phyloP scores from a whole-genome alignment of 179 eudicot species.

The Camellia oleifera region DNA sequence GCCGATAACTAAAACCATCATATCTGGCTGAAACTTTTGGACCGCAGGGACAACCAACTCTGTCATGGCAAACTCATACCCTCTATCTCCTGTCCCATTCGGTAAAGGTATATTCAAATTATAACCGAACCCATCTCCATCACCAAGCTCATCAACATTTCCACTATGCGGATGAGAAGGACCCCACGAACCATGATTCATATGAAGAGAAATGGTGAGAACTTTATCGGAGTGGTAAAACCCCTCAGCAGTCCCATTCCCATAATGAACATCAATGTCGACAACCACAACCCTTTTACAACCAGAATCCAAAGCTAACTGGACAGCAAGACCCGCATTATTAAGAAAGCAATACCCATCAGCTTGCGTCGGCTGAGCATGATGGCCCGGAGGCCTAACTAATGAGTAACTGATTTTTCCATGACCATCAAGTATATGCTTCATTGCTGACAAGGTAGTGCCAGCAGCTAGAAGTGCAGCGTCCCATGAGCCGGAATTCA shows the following conservation, averaged over 20 bases:
- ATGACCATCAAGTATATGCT: conserved; percentile 56
- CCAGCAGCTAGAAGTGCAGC: conserved; percentile 92
- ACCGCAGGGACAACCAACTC: conserved; percentile 73
- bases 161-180: conserved; percentile 90
- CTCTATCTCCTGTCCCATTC: conserved; percentile 81
- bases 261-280: conserved; percentile 95
- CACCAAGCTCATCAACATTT: conserved; percentile 70
- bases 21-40: conserved; percentile 57
- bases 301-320: conserved; percentile 54
- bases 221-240: conserved; percentile 69
- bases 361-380: conserved; percentile 90
- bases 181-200: conserved; percentile 99
- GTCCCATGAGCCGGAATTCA: conserved; percentile 89
- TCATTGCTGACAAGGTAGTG: conserved; percentile 79
- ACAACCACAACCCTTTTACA: conserved; percentile 63
- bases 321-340: conserved; percentile 79
- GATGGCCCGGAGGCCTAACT: conserved; percentile 97
- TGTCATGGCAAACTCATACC: conserved; percentile 65
- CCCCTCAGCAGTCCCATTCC: conserved; percentile 94
- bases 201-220: conserved; percentile 87
- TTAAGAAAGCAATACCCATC: conserved; percentile 96
- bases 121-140: conserved; percentile 77
- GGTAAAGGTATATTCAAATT: conserved; percentile 86
- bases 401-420: conserved; percentile 68
- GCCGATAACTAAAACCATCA: conserved; percentile 81